Evolutionary conservation across 2,329 filamentous ascomycete genomes (phyloP).

Genomic region (Fusarium humuli): DNA sequence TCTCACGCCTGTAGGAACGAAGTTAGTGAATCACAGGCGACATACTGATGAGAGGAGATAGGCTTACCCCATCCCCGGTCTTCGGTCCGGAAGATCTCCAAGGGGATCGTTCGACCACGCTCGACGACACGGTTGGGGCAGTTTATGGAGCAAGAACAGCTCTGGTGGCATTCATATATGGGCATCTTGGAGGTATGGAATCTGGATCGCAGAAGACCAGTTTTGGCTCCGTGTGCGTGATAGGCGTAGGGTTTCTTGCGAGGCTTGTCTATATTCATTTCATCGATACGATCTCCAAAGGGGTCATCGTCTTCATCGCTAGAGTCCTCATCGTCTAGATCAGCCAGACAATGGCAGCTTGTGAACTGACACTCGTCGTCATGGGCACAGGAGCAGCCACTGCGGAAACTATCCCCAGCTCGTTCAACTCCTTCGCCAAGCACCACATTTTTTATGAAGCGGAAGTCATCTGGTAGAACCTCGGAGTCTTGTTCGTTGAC

Average conservation of each 20-base stretch:
- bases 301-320: conserved; percentile 56
- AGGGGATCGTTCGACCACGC: conserved; percentile 74
- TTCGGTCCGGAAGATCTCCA: conserved; percentile 81
- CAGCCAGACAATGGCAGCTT: conserved; percentile 76
- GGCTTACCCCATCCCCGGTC: conserved; percentile 79
- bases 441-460: conserved; percentile 73
- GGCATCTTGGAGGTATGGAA: conserved; percentile 67
- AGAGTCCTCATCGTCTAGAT: conserved; percentile 65
- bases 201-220: conserved; percentile 64
- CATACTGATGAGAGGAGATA: neutral
- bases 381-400: conserved; percentile 74
- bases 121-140: conserved; percentile 85
- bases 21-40: neutral
- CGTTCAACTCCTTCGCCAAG: conserved; percentile 69
- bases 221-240: conserved; percentile 63
- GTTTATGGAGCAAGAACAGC: conserved; percentile 70
- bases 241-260: conserved; percentile 69
- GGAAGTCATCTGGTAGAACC: conserved; percentile 71
- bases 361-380: conserved; percentile 75
- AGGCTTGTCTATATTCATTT: conserved; percentile 30
- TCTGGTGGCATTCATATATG: conserved; percentile 84
- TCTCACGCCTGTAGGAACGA: conserved; percentile 64
- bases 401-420: conserved; percentile 70
- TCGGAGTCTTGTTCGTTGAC: conserved; percentile 71
- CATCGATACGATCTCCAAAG: conserved; percentile 38